A percentile compares a stretch with the other conserved stretches of the same genome.
Conservation (phyloP, 2,329 filamentous ascomycete genomes). For the Paracoccidioides brasiliensis region DNA sequence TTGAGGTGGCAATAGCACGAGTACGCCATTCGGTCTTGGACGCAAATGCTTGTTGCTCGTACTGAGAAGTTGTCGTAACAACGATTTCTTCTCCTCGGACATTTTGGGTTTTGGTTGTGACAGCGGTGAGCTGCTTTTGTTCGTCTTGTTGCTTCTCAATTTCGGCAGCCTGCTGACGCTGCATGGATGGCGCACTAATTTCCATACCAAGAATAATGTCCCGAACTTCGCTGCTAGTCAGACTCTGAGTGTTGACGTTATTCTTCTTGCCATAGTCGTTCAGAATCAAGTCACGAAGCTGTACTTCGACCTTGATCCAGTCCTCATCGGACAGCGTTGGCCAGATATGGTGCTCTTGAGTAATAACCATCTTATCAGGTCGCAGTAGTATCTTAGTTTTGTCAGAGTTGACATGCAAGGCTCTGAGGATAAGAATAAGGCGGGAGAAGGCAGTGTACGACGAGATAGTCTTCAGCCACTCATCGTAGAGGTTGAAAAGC, state of each 20-base stretch:
- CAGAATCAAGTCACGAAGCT: slow-evolving; percentile 85
- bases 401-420: slow-evolving; percentile 92
- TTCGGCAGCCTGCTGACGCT: slow-evolving; percentile 94
- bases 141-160: slow-evolving; percentile 99
- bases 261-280: slow-evolving; percentile 99
- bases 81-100: slow-evolving; percentile 95
- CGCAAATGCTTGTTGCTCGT: slow-evolving; percentile 93
- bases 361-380: slow-evolving; percentile 96
- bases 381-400: slow-evolving; percentile 93
- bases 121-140: slow-evolving; percentile 88
- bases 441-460: slow-evolving; percentile 98
- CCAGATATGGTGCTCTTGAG: slow-evolving; percentile 98
- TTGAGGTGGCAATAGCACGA: slow-evolving; percentile 88
- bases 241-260: slow-evolving; percentile 94
- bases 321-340: slow-evolving; percentile 86
- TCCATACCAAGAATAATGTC: slow-evolving; percentile 99
- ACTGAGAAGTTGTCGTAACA: slow-evolving; percentile 94
- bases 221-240: slow-evolving; percentile 92
- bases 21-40: slow-evolving; percentile 99
- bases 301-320: slow-evolving; percentile 99
- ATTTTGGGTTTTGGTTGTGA: slow-evolving; percentile 97
- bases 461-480: slow-evolving; percentile 97
- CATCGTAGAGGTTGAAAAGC: slow-evolving; percentile 95
- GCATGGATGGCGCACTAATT: slow-evolving; percentile 93
- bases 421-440: slow-evolving; percentile 81